Conservation (phyloP, 345 rosid genomes). For the Hibiscus trionum region DNA sequence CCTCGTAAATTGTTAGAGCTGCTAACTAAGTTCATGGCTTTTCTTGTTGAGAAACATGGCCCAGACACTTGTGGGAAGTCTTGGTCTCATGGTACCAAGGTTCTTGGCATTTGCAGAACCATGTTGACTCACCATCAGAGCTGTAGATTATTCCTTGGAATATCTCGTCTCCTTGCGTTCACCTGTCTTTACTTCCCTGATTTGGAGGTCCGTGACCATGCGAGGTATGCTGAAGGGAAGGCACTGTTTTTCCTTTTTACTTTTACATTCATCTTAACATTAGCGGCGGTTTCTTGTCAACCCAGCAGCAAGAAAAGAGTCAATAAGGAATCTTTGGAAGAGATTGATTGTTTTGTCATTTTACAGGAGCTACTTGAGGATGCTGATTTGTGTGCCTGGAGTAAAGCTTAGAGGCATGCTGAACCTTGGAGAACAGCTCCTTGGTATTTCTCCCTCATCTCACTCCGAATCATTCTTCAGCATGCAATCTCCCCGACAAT, state of each 20-base stretch:
- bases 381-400: conserved; percentile 83
- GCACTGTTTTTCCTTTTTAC: neutral
- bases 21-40: conserved; percentile 54
- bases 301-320: neutral
- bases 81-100: conserved; percentile 92
- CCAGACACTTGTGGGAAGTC: conserved; percentile 53
- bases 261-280: neutral
- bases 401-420: conserved; percentile 56
- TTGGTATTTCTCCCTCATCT: conserved; percentile 54
- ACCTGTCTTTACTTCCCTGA: conserved; percentile 87
- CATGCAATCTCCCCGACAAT: conserved; percentile 50
- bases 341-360: conserved; percentile 11
- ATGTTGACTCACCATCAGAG: conserved; percentile 69
- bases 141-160: conserved; percentile 74
- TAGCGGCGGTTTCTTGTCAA: neutral
- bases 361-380: conserved; percentile 80
- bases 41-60: conserved; percentile 62
- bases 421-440: conserved; percentile 56
- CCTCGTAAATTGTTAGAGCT: conserved; percentile 57
- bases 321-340: neutral
- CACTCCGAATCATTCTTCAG: conserved; percentile 58
- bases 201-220: conserved; percentile 84
- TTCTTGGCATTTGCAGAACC: conserved; percentile 81
- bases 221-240: conserved; percentile 46
- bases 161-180: conserved; percentile 78